Percentiles rank a stretch among this genome's conserved stretches.
phyloP scores from a whole-genome alignment of 352 stramenopile species.

The Globisporangium iwayamae region DNA sequence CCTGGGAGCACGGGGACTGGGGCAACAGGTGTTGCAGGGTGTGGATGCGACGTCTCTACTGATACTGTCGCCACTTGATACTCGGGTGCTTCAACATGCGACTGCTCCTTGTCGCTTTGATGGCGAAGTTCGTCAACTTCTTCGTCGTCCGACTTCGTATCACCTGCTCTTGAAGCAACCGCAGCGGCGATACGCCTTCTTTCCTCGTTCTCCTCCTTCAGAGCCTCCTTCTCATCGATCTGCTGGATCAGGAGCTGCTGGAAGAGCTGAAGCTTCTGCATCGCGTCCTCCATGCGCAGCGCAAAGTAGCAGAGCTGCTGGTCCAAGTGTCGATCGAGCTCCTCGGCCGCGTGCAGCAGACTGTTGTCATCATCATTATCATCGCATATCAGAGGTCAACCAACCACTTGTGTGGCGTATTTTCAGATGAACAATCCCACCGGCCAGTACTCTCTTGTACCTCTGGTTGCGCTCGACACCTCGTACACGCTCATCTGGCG shows the following conservation, averaged over 20 bases:
- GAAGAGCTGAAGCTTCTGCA: constrained; percentile 35
- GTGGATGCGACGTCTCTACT: background rate
- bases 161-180: no score
- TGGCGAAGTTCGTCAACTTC: background rate
- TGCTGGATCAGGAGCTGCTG: constrained; percentile 33
- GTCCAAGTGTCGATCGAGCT: constrained; percentile 41
- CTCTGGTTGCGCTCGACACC: background rate
- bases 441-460: background rate
- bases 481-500: background rate
- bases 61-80: background rate
- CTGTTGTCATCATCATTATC: constrained; percentile 17
- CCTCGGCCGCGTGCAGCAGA: constrained; percentile 34
- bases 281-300: constrained; percentile 29
- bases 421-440: no score
- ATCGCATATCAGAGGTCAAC: background rate
- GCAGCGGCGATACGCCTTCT: background rate
- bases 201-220: constrained; percentile 1
- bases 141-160: background rate
- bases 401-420: no score
- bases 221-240: constrained; percentile 19
- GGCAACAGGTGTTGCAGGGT: background rate
- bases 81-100: background rate
- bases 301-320: constrained; percentile 33
- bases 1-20: constrained; percentile 18
- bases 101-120: background rate